A percentile compares a stretch with the other conserved stretches of the same genome.
phyloP scores from a whole-genome alignment of 2,329 filamentous ascomycete genomes.

The Huntiella bhutanensis region DNA sequence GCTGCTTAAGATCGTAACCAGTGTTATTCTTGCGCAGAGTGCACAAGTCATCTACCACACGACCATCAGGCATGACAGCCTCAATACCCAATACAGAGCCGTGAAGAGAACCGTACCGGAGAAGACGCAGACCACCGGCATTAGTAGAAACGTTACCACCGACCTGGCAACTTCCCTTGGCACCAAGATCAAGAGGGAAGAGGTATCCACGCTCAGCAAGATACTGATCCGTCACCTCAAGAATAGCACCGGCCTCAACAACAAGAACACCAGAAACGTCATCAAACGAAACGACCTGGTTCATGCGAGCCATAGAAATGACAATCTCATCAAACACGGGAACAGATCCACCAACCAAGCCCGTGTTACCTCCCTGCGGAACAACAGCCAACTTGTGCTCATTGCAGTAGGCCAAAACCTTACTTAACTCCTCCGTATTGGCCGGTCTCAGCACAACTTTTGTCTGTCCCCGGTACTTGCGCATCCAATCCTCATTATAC shows the following conservation, averaged over 20 bases:
- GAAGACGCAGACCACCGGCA: constrained; percentile 71
- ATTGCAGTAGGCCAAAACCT: constrained; percentile 88
- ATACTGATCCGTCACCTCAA: constrained; percentile 75
- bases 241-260: constrained; percentile 74
- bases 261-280: constrained; percentile 81
- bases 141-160: constrained; percentile 94
- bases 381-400: constrained; percentile 81
- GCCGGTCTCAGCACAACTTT: constrained; percentile 72
- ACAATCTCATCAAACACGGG: constrained; percentile 98
- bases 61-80: constrained; percentile 83
- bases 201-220: constrained; percentile 69
- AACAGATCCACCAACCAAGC: constrained; percentile 83
- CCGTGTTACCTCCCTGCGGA: constrained; percentile 92
- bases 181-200: constrained; percentile 91
- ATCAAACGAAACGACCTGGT: constrained; percentile 78
- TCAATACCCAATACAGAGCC: constrained; percentile 84
- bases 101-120: constrained; percentile 87
- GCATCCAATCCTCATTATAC: constrained; percentile 98
- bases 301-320: constrained; percentile 78
- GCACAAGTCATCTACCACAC: constrained; percentile 72
- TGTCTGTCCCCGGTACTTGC: constrained; percentile 86
- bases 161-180: constrained; percentile 91
- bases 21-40: constrained; percentile 96
- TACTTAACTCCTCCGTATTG: constrained; percentile 73
- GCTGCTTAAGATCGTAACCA: constrained; percentile 89